Evolutionary conservation across 176 grass and related monocot species (phyloP), one percentile per base, ranked within the genome.

Genomic region (Alopecurus myosuroides): DNA sequence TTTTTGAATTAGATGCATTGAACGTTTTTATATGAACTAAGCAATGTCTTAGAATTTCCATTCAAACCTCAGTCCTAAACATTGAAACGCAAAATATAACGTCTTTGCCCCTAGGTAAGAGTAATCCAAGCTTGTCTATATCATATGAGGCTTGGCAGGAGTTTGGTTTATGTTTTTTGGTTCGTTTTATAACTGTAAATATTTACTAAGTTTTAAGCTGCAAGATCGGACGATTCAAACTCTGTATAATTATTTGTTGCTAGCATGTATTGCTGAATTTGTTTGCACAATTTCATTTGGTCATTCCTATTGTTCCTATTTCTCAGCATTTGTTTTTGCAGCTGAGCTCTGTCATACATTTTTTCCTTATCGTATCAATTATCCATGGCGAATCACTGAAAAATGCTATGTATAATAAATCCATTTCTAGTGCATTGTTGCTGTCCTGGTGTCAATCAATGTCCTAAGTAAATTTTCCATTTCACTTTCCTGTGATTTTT

Each of bases 351-450:
- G 7, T 26, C 11, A 25, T 20, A 34, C 35, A 34, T 52, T 30
- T 75, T 36, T 29, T 49, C 41, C 40, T 86, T 64, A 19, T 22
- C 7, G 50, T 25, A 61, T 30, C 45, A 4, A 12, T 71, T 78
- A 46, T 83, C 6, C 10, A 23, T 41, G 30, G 3, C 1, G 2
- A 29, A 50, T 70, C 72, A 6, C 41, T 63, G 20, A 62, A 39
- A n/a, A 60, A 12, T 51, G 3, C n/a, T 17, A 29, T 25, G 11
- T 77, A 4, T 52, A 45, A 9, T 57, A 36, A 33, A 8, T 30
- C 18, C 19, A 82, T 82, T 76, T 82, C 46, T 30, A 19, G 33
- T 36, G 53, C 30, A 70, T 87, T 36, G 35, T 81, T 77, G 25
- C 18, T 37, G 63, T 53, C 23, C 11, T 23, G n/a, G 12, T 49